Base-by-base conservation (phyloP, 352 stramenopile genomes). In the Globisporangium orthogonon region DNA sequence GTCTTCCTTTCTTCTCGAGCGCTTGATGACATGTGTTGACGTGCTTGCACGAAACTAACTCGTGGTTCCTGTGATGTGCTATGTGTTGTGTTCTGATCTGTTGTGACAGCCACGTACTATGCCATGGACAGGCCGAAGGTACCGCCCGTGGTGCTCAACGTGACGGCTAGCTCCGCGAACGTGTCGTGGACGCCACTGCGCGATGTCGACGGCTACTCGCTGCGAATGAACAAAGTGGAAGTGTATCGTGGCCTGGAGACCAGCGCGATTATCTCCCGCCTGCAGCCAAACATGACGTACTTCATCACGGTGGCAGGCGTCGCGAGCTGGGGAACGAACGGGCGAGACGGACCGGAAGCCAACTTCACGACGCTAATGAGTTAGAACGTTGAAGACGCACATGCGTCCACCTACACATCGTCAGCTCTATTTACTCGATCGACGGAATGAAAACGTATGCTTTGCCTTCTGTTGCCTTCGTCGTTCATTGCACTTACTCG, bases 211-310 rank as follows among this genome's bases (percentile, higher is more conserved):
- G 82, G 67, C 28, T 94, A 94, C 59, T 89, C 79, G 23, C 66
- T 94, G 44, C 71, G 74, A 0, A 64, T 94, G 5, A 94, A 94
- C 53, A 71, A 73, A 29, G 79, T 94, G 10, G 76, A 91, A 60
- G 73, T 89, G 4, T 90, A 89, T 55, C 79, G 80, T 10, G 80
- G 77, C 29, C 47, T 76, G 28, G 59, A 75, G 29, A 81, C 67
- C 0, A 67, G 54, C n/a, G 62, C 76, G 0, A 9, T 63, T 1
- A 55, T 94, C 50, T 49, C 61, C 0, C 69, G 69, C 10, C 55
- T 94, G 2, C 39, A 81, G 59, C 63, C 78, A 2, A 91, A 89
- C 45, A 61, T 80, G 33, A 94, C 79, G 7, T 94, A 91, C 56
- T 94, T 87, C 35, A 41, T 87, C 28, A 70, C 67, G 3, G 76